Evolutionary conservation across 148 eudicot species (phyloP), one percentile per base, ranked within the genome.

Genomic region (Vaccinium corymbosum): DNA sequence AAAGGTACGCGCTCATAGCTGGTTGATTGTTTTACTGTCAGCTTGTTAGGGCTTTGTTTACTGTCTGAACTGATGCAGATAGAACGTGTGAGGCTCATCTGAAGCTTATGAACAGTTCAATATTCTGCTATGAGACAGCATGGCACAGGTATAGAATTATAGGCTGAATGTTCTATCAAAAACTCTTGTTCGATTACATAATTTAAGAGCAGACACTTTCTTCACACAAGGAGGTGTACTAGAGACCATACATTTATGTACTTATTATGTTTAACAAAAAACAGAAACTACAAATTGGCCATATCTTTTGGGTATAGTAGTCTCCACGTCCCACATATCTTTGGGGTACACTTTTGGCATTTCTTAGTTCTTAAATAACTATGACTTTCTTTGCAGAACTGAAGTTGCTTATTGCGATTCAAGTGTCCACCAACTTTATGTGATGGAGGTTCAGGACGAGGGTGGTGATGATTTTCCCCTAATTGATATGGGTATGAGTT

Each of bases 101-200:
- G 86, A 95, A 97, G 88, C 95, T 97, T 82, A 88, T 97, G 90
- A 97, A 95, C 85, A 94, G 99, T 88, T 92, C 97, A 73, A 84
- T 92, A 82, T 97, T 95, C 88, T 93, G 94, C 88, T 93, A 93
- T 82, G 98, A 97, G 89, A 98, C 94, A 94, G 99, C 99, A 87
- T 97, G 99, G 99, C 98, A 97, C 89, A 97, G 98, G 99, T 97
- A 80, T 76, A 17, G 57, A 75, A 53, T 12, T 61, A 16, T 42
- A 74, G 32, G 11, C 32, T 80, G 57, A 86, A 82, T 73, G 61
- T 27, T 20, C 35, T 32, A 32, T 32, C 3, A 32, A 32, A 32
- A 32, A 32, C 35, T 32, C 35, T 32, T 32, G 35, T 32, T 32
- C 35, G 3, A 32, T 1, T 32, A 32, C 35, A 32, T 32, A 32